Percentiles rank a stretch among this genome's conserved stretches.
Conservation (phyloP, 495 filamentous ascomycete species). For the Podospora didyma region DNA sequence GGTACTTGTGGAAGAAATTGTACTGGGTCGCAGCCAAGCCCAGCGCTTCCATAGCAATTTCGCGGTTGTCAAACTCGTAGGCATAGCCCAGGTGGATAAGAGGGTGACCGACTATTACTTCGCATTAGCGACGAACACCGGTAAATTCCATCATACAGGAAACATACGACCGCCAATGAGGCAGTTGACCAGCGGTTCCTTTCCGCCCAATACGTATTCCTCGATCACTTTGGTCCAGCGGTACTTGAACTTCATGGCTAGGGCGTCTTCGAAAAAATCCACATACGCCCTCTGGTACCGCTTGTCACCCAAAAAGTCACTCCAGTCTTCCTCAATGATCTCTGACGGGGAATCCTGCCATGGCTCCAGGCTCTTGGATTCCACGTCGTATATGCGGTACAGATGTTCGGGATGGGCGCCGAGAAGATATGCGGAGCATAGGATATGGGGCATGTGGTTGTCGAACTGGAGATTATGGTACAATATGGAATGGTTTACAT, state of each 20-base stretch:
- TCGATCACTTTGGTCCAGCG: slow-evolving; percentile 77
- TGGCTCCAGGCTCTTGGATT: slow-evolving; percentile 65
- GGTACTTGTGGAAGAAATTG: slow-evolving; percentile 70
- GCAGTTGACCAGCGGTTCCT: slow-evolving; percentile 73
- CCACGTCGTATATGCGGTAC: slow-evolving; percentile 72
- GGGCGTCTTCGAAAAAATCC: slow-evolving; percentile 86
- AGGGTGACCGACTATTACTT: slow-evolving; percentile 68
- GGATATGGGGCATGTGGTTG: slow-evolving; percentile 83
- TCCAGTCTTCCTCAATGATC: slow-evolving; percentile 78
- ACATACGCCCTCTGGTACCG: slow-evolving; percentile 85
- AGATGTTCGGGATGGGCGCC: slow-evolving; percentile 70
- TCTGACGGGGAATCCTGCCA: slow-evolving; percentile 85
- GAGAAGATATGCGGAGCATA: slow-evolving; percentile 79
- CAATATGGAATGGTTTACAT: slow-evolving; percentile 81
- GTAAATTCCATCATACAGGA: background rate
- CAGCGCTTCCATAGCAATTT: slow-evolving; percentile 81
- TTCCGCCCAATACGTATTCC: slow-evolving; percentile 71
- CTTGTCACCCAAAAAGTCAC: slow-evolving; percentile 70
- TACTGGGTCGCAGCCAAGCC: slow-evolving; percentile 67
- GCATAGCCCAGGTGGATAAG: slow-evolving; percentile 88
- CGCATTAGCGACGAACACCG: slow-evolving; percentile 4
- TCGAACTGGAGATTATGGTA: slow-evolving; percentile 75
- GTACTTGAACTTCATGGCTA: slow-evolving; percentile 68
- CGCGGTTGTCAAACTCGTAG: slow-evolving; percentile 73
- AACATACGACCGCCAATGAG: slow-evolving; percentile 72